Conservation (phyloP, 2,329 filamentous ascomycete genomes). For the Acrocalymma vagum region DNA sequence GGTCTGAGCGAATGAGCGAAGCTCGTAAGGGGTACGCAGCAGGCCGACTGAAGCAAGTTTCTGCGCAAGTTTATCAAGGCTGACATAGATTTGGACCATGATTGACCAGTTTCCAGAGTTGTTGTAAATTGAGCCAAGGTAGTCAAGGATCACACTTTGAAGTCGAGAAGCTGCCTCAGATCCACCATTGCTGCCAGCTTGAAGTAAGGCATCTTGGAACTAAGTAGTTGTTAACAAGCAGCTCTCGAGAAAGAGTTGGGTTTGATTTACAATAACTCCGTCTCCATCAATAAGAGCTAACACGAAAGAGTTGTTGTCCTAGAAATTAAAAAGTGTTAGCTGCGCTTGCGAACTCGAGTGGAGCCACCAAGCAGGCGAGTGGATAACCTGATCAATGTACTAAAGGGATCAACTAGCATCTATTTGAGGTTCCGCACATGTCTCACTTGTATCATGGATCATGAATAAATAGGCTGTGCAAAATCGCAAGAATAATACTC, state of each 20-base stretch:
- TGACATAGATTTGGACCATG: conserved; percentile 57
- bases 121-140: conserved; percentile 51
- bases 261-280: conserved; percentile 52
- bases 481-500: conserved; percentile 12
- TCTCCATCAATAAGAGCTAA: conserved; percentile 60
- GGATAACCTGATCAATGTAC: too few relatives aligned
- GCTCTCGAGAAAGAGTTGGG: too few relatives aligned
- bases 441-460: not conserved
- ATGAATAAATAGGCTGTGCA: conserved; percentile 12
- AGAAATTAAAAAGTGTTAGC: conserved; percentile 6
- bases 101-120: conserved; percentile 54
- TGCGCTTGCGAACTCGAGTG: too few relatives aligned
- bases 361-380: too few relatives aligned
- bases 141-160: conserved; percentile 50
- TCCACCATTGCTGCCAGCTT: conserved; percentile 52
- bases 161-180: conserved; percentile 56
- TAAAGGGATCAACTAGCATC: too few relatives aligned
- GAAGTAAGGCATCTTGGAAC: conserved; percentile 56
- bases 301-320: conserved; percentile 53
- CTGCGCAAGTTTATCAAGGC: conserved; percentile 54
- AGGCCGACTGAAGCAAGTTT: conserved; percentile 53
- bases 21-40: conserved; percentile 48
- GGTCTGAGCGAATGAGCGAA: conserved; percentile 52
- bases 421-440: too few relatives aligned
- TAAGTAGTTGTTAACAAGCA: conserved; percentile 20